These are phyloP conservation scores for Suillus plorans DNA, from an alignment of 768 basidiomycete genomes.

Conservation along the genomic window DNA sequence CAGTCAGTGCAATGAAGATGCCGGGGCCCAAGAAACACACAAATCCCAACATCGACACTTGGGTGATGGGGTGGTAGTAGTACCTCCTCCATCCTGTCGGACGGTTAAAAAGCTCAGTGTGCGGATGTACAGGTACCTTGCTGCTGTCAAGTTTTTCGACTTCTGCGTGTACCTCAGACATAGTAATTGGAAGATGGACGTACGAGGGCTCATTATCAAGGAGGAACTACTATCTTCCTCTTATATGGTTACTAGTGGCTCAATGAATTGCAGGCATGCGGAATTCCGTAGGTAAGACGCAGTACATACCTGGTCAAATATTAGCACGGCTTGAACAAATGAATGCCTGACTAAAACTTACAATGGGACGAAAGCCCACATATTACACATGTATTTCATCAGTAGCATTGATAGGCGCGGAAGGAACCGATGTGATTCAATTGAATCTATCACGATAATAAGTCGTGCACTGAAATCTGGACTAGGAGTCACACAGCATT, in stretches of 20 bases:
- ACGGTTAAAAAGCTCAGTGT: conserved; percentile 37
- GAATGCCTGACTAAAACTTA: background rate
- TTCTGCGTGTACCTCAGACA: conserved; percentile 20
- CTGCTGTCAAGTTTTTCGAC: background rate
- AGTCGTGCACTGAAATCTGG: background rate
- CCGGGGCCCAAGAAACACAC: conserved; percentile 62
- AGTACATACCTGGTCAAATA: background rate
- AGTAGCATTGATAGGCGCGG: background rate
- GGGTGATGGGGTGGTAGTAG: conserved; percentile 49
- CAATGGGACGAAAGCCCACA: background rate
- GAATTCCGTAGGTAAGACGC: background rate
- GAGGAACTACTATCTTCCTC: background rate
- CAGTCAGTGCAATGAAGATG: conserved; percentile 77
- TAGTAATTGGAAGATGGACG: conserved; percentile 4
- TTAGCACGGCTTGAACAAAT: background rate
- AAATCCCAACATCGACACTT: conserved; percentile 61
- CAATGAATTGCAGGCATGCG: background rate
- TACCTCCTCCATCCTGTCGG: conserved; percentile 52
- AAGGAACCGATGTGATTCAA: background rate
- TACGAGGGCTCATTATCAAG: background rate
- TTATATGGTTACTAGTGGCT: background rate
- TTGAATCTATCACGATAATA: background rate
- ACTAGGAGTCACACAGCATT: background rate
- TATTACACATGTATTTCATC: background rate
- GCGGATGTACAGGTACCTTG: background rate